phyloP scores from a whole-genome alignment of 352 stramenopile species.

The Poterioochromonas sp. region DNA sequence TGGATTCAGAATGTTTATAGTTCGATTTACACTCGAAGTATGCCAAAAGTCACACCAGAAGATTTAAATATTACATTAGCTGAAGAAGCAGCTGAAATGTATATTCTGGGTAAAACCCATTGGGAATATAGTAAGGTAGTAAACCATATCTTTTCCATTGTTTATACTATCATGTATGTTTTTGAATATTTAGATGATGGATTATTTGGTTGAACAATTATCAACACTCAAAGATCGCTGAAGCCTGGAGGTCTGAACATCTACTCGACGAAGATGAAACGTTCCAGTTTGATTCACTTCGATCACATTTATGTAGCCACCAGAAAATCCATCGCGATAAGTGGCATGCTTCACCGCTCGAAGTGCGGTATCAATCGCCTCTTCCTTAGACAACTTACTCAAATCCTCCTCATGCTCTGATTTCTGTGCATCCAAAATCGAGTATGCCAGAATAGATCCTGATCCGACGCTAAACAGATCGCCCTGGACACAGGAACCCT shows the following conservation, averaged over 20 bases:
- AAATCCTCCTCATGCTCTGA: no score
- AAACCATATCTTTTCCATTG: background rate
- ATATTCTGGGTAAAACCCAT: slow-evolving; percentile 10
- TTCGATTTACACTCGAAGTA: no score
- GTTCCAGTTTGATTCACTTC: background rate
- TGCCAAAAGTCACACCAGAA: background rate
- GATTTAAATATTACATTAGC: background rate
- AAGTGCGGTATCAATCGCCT: background rate
- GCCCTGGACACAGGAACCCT: slow-evolving; percentile 76
- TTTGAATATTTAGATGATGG: background rate
- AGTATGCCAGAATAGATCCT: slow-evolving; percentile 97
- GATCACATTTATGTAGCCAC: slow-evolving; percentile 14
- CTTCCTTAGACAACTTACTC: background rate
- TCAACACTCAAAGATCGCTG: no score
- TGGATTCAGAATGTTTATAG: background rate
- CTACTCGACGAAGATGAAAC: background rate
- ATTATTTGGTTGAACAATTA: background rate
- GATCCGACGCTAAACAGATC: slow-evolving; percentile 97
- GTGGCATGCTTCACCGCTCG: slow-evolving; percentile 5
- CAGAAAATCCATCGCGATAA: background rate
- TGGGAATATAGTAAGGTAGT: slow-evolving; percentile 14
- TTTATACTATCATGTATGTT: background rate
- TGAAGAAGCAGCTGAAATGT: slow-evolving; percentile 1
- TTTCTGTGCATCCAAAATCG: slow-evolving; percentile 75
- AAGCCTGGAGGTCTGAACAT: background rate